Conservation (phyloP, 768 basidiomycete genomes). For the Rhodosporidiobolus sp. region DNA sequence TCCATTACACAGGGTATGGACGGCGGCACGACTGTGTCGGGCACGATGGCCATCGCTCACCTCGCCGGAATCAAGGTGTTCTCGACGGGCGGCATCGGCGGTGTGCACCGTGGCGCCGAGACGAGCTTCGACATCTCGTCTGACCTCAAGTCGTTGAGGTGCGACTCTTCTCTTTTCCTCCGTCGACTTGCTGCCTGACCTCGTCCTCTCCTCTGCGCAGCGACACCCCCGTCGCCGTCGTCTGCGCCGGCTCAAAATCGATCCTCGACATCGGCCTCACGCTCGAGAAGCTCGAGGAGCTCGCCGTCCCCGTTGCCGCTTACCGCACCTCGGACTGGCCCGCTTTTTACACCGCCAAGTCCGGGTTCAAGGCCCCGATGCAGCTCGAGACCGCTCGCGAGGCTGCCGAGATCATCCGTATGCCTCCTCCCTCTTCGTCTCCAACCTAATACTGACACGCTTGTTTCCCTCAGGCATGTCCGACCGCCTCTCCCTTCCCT, state of each 20-base stretch:
- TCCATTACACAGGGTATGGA: conserved; percentile 50
- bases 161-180: not conserved
- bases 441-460: not conserved
- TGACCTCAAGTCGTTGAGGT: conserved; percentile 81
- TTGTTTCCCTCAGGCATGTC: conserved; percentile 15
- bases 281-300: conserved; percentile 66
- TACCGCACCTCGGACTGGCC: conserved; percentile 82
- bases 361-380: conserved; percentile 85
- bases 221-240: conserved; percentile 82
- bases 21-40: conserved; percentile 64
- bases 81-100: conserved; percentile 87
- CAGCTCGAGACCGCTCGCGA: conserved; percentile 59
- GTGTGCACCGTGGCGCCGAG: conserved; percentile 76
- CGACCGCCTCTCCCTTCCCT: conserved; percentile 60
- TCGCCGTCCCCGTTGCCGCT: conserved; percentile 84
- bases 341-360: conserved; percentile 82
- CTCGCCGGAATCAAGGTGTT: conserved; percentile 87
- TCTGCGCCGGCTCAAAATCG: conserved; percentile 90
- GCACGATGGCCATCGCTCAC: conserved; percentile 54
- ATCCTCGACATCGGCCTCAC: conserved; percentile 84
- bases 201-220: too few species aligned
- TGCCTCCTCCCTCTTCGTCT: not conserved
- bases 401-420: conserved; percentile 75
- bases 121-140: conserved; percentile 87
- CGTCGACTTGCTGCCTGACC: not conserved